Evolutionary conservation across 305 asterid species (phyloP).

Genomic region (Caryopteris hybrid): DNA sequence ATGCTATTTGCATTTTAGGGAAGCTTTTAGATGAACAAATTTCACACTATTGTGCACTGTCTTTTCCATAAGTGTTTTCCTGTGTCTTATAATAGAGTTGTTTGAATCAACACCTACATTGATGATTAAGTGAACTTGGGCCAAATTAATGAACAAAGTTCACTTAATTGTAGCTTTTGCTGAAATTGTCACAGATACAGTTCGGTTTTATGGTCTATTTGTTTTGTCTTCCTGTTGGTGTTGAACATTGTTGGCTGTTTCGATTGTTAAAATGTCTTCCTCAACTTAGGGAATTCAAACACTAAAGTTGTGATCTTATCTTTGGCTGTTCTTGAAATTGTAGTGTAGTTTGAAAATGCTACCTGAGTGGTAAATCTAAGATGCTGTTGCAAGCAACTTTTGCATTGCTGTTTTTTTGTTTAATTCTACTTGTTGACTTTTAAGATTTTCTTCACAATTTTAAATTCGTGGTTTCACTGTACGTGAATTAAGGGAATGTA

Average conservation of each 20-base stretch:
- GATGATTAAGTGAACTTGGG: not conserved
- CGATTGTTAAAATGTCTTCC: too few relatives aligned
- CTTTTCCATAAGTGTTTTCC: not conserved
- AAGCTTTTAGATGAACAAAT: constrained; percentile 7
- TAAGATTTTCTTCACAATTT: not conserved
- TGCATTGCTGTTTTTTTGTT: not conserved
- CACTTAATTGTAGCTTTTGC: not conserved
- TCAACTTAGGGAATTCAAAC: not conserved
- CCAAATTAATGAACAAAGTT: not conserved
- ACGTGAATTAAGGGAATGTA: not conserved
- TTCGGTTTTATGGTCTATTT: not conserved
- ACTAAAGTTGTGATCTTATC: not conserved
- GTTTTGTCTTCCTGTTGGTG: not conserved
- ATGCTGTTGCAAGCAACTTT: not conserved
- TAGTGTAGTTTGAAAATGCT: not conserved
- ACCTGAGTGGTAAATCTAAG: not conserved
- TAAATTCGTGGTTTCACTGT: not conserved
- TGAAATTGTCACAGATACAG: not conserved
- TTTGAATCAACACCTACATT: not conserved
- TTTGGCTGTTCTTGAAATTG: constrained; percentile 4
- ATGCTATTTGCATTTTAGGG: not conserved
- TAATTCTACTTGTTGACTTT: not conserved
- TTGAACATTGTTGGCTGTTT: not conserved
- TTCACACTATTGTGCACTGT: constrained; percentile 1
- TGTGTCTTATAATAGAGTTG: not conserved